These are phyloP conservation scores for Blastobotrys aristatus DNA, from an alignment of 1,139 yeast genomes.

Conservation along the genomic window DNA sequence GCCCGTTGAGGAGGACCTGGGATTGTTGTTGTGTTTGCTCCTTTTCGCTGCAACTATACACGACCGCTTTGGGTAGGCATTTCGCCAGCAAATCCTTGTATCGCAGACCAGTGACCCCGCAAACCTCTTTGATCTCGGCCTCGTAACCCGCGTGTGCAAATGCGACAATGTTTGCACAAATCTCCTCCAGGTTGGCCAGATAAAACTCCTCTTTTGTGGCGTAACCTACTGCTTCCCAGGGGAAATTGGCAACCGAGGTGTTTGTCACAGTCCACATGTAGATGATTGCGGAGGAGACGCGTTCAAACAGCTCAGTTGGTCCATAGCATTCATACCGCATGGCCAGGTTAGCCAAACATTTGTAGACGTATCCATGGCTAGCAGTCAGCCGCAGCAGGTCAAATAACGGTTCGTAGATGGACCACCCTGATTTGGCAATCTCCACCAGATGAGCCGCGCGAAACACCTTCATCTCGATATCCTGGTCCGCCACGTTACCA, in stretches of 20 bases:
- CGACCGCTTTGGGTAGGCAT: conserved; percentile 16
- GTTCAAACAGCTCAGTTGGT: conserved; percentile 30
- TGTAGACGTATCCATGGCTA: background rate
- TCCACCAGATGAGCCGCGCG: conserved; percentile 1
- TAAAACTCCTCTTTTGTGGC: conserved; percentile 29
- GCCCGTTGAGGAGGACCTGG: background rate
- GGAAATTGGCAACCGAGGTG: conserved; percentile 34
- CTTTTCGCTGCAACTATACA: conserved; percentile 11
- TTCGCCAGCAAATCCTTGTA: conserved; percentile 1
- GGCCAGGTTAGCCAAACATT: conserved; percentile 4
- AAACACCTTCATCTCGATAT: background rate
- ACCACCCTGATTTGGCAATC: conserved; percentile 6
- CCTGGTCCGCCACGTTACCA: background rate
- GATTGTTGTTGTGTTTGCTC: background rate
- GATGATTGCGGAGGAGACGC: conserved; percentile 36
- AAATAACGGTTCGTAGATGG: conserved; percentile 8
- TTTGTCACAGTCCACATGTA: conserved; percentile 40
- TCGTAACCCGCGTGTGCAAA: conserved; percentile 11
- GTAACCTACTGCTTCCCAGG: conserved; percentile 38
- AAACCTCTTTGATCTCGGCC: conserved; percentile 12
- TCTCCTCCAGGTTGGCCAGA: conserved; percentile 26
- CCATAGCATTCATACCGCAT: background rate
- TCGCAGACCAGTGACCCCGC: conserved; percentile 6
- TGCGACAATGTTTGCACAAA: conserved; percentile 15
- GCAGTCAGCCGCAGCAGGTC: conserved; percentile 10